Conservation (phyloP, 2,329 filamentous ascomycete species). For the Fusarium sp. region DNA sequence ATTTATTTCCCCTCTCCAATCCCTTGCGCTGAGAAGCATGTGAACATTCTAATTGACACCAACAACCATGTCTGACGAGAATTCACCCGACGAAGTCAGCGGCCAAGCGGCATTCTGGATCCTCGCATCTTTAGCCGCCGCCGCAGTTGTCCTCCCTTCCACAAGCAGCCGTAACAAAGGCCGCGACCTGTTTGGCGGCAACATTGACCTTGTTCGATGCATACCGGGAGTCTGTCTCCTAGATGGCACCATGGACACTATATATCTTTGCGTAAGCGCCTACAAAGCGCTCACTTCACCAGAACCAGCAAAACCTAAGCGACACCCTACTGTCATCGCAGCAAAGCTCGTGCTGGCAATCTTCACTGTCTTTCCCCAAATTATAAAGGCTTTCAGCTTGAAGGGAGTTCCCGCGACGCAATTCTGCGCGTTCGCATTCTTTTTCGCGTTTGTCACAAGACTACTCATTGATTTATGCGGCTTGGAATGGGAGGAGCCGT, state of each 20-base stretch:
- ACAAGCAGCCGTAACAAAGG: neutral
- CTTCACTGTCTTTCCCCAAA: neutral
- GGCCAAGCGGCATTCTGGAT: constrained; percentile 21
- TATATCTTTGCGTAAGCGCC: neutral
- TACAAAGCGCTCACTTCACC: fast-evolving
- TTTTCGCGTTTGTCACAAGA: neutral
- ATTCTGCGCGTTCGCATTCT: neutral
- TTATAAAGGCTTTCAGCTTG: constrained; percentile 2
- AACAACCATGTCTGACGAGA: neutral
- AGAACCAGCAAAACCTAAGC: neutral
- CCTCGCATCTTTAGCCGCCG: constrained; percentile 1
- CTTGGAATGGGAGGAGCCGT: neutral
- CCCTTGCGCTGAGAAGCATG: too few relatives aligned
- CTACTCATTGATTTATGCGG: constrained; percentile 3
- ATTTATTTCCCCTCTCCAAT: neutral
- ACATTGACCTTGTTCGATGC: constrained; percentile 4
- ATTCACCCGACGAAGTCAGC: neutral
- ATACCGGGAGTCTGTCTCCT: neutral
- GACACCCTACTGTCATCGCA: fast-evolving
- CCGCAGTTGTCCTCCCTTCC: constrained; percentile 1
- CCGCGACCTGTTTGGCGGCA: neutral
- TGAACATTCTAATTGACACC: neutral
- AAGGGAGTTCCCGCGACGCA: constrained; percentile 3
- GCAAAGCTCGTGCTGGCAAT: neutral
- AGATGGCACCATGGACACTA: neutral